Evolutionary conservation across 129 eudicot genomes (phyloP).

Genomic region (Tanacetum coccineum): DNA sequence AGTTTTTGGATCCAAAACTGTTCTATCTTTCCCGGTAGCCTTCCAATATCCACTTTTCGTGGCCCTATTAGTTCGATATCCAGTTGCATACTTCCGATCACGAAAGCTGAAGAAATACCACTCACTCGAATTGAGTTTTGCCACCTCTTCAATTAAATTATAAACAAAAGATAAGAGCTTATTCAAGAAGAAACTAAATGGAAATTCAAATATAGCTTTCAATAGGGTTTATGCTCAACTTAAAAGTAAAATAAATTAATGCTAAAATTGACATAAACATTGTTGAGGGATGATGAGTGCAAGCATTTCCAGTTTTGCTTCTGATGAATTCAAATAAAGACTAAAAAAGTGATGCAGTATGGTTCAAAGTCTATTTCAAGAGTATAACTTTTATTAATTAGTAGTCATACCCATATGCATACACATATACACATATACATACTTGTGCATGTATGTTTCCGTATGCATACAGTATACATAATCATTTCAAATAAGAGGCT

Average conservation of each 20-base stretch:
- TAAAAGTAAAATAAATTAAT: conserved; percentile 16
- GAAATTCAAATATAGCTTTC: conserved; percentile 17
- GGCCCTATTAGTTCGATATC: conserved; percentile 80
- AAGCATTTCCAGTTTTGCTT: conserved; percentile 18
- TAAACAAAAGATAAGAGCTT: conserved; percentile 9
- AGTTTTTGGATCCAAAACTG: conserved; percentile 56
- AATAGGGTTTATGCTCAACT: conserved; percentile 24
- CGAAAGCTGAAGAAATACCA: conserved; percentile 99
- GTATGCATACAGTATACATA: not conserved
- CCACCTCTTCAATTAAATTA: conserved; percentile 47
- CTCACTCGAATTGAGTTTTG: conserved; percentile 77
- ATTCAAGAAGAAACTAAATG: conserved; percentile 15
- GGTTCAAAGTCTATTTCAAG: conserved; percentile 36
- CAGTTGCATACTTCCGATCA: conserved; percentile 92
- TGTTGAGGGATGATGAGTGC: conserved; percentile 7
- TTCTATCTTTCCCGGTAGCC: conserved; percentile 87
- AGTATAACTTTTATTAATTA: conserved; percentile 21
- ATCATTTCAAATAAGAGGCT: no score
- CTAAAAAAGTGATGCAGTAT: conserved; percentile 17
- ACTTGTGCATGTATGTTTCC: conserved; percentile 17
- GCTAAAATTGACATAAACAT: conserved; percentile 17
- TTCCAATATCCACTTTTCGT: conserved; percentile 89
- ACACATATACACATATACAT: no score
- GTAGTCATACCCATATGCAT: not conserved
- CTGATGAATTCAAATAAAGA: conserved; percentile 18